These are phyloP conservation scores for Tilletia setariae DNA, from an alignment of 1,284 basidiomycete genomes.

Conservation along the genomic window DNA sequence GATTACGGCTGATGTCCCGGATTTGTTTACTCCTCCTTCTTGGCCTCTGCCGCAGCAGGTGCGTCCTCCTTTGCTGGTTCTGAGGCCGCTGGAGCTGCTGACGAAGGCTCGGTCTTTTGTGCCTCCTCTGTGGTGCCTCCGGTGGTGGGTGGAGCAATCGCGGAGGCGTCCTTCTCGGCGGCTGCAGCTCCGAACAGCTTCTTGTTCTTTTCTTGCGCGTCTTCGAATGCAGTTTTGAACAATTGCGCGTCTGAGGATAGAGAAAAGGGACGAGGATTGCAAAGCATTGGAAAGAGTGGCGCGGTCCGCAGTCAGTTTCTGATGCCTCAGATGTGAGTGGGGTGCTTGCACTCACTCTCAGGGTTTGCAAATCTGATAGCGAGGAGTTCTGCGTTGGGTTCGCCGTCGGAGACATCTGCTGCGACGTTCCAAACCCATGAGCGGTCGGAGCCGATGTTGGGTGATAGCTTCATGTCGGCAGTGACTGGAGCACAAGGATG, in stretches of 20 bases:
- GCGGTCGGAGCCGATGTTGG: slow-evolving; percentile 97
- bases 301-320: neutral
- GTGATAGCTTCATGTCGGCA: slow-evolving; percentile 86
- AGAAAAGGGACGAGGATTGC: slow-evolving; percentile 15
- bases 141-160: slow-evolving; percentile 20
- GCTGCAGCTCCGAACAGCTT: slow-evolving; percentile 21
- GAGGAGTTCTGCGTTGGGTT: slow-evolving; percentile 84
- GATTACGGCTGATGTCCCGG: too few species aligned
- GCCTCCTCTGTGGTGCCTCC: slow-evolving; percentile 25
- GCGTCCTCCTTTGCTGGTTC: slow-evolving; percentile 18
- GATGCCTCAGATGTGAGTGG: neutral
- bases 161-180: neutral
- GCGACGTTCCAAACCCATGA: slow-evolving; percentile 94
- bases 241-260: slow-evolving; percentile 37
- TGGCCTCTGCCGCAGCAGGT: slow-evolving; percentile 24
- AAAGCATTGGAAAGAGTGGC: neutral
- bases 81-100: neutral
- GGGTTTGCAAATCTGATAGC: slow-evolving; percentile 97
- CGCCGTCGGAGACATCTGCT: slow-evolving; percentile 80
- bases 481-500: slow-evolving; percentile 63
- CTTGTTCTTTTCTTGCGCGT: slow-evolving; percentile 44
- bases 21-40: slow-evolving; percentile 28
- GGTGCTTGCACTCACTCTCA: slow-evolving; percentile 69
- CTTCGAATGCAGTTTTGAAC: slow-evolving; percentile 52
- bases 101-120: neutral